A percentile compares a stretch with the other conserved stretches of the same genome.
Evolutionary conservation across 2,329 filamentous ascomycete genomes (phyloP).

Genomic region (Penicillium psychrosexuale): DNA sequence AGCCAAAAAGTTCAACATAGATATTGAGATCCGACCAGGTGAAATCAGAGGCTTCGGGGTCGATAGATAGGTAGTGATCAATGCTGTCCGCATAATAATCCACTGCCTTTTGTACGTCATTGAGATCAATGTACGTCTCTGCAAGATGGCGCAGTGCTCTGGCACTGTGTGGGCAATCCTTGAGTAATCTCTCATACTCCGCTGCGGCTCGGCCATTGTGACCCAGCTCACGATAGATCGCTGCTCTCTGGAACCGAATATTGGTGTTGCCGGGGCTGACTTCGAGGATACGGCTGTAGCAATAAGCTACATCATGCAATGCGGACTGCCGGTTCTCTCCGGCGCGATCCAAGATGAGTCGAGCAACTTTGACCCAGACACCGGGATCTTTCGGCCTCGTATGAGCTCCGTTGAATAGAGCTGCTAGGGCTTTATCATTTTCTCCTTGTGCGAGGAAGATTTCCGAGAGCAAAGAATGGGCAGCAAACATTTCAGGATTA

Average conservation of each 20-base stretch:
- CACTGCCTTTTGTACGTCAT: conserved; percentile 49
- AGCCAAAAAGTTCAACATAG: conserved; percentile 76
- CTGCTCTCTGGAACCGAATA: conserved; percentile 54
- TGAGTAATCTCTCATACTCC: conserved; percentile 56
- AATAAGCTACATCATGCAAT: conserved; percentile 51
- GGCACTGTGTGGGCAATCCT: conserved; percentile 53
- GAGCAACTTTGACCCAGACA: conserved; percentile 58
- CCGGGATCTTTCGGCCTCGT: conserved; percentile 53
- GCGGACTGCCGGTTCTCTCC: conserved; percentile 44
- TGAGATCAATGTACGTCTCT: conserved; percentile 54
- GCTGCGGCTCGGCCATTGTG: conserved; percentile 47
- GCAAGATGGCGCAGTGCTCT: conserved; percentile 56
- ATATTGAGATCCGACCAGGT: conserved; percentile 82
- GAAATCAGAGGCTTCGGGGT: conserved; percentile 47
- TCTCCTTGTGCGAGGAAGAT: conserved; percentile 57
- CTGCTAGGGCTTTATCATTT: conserved; percentile 54
- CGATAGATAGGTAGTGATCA: conserved; percentile 45
- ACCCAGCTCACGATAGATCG: conserved; percentile 52
- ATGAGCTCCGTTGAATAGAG: conserved; percentile 57
- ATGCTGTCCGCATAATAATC: conserved; percentile 54
- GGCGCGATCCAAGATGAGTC: conserved; percentile 51
- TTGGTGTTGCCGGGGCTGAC: conserved; percentile 53
- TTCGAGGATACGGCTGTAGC: conserved; percentile 53
- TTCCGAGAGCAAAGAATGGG: conserved; percentile 60
- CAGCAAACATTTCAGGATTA: conserved; percentile 62